A percentile compares a stretch with the other conserved stretches of the same genome.
phyloP scores from a whole-genome alignment of 345 rosid genomes.

The Isatis tinctoria region DNA sequence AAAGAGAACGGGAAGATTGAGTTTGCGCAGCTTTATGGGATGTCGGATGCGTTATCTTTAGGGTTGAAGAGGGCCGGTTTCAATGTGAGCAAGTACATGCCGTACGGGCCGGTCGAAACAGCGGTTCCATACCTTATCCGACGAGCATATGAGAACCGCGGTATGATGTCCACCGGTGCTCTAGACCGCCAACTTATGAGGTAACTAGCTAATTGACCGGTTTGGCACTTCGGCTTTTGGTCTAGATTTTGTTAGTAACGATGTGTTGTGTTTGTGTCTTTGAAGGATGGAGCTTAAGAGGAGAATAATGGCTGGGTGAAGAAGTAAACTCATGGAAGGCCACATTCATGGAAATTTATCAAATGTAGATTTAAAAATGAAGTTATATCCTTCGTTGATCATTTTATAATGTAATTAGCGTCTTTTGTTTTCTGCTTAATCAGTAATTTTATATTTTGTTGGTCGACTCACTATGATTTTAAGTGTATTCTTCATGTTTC shows the following conservation, averaged over 20 bases:
- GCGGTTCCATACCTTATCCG: constrained; percentile 79
- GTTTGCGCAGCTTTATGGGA: constrained; percentile 89
- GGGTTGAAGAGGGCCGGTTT: constrained; percentile 79
- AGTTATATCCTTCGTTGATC: not conserved
- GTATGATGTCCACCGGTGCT: constrained; percentile 56
- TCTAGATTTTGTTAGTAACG: not conserved
- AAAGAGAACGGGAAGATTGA: constrained; percentile 49
- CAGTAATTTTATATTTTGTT: not conserved
- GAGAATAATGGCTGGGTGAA: constrained; percentile 41
- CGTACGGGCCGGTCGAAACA: constrained; percentile 62
- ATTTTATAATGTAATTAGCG: not conserved
- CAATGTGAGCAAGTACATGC: constrained; percentile 84
- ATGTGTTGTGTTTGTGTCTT: not conserved
- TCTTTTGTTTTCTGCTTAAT: not conserved
- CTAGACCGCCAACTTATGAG: constrained; percentile 71
- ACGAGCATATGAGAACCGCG: constrained; percentile 91
- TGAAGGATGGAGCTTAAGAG: constrained; percentile 71
- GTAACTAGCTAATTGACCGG: constrained; percentile 21
- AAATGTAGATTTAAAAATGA: not conserved
- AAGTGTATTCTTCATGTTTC: no score
- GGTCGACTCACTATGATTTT: not conserved
- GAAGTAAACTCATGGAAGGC: not conserved
- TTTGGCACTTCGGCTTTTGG: not conserved
- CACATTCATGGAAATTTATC: not conserved
- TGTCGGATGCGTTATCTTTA: constrained; percentile 72